These are phyloP conservation scores for Lichtheimia ramosa DNA, from an alignment of 371 early-diverging fungal species.

Conservation along the genomic window DNA sequence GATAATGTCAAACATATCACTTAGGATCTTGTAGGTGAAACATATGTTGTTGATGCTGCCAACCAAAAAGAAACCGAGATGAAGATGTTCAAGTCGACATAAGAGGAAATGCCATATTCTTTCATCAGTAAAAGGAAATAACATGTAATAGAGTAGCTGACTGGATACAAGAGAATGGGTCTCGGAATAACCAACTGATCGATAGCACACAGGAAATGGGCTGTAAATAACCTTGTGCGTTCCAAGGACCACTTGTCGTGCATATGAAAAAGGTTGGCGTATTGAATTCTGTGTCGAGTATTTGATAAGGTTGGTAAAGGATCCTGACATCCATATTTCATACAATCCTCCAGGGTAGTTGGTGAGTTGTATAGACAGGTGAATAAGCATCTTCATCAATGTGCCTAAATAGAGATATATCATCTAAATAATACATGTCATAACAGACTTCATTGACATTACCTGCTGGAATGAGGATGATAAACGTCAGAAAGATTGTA, in stretches of 20 bases:
- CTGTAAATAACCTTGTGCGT: constrained; percentile 26
- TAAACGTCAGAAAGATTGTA: constrained; percentile 32
- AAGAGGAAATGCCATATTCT: constrained; percentile 51
- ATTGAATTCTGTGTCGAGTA: constrained; percentile 12
- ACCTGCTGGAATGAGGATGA: constrained; percentile 31
- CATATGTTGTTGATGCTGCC: constrained; percentile 60
- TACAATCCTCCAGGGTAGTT: constrained; percentile 21
- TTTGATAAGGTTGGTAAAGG: constrained; percentile 6
- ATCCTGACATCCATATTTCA: constrained; percentile 16
- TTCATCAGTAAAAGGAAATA: constrained; percentile 56
- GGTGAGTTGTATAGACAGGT: constrained; percentile 39
- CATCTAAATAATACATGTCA: not conserved
- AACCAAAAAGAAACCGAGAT: constrained; percentile 63
- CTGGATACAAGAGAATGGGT: constrained; percentile 31
- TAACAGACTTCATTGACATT: not conserved
- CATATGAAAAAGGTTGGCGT: constrained; percentile 1
- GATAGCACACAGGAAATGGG: constrained; percentile 42
- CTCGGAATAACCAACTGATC: constrained; percentile 6
- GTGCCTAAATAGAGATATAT: constrained; percentile 22
- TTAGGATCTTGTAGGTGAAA: constrained; percentile 56
- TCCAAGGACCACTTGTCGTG: not conserved
- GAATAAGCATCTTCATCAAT: constrained; percentile 54
- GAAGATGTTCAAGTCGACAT: constrained; percentile 59
- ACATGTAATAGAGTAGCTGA: constrained; percentile 31
- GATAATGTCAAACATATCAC: constrained; percentile 63